Base-by-base conservation (phyloP, 352 stramenopile genomes). In the Achlya hypogyna region DNA sequence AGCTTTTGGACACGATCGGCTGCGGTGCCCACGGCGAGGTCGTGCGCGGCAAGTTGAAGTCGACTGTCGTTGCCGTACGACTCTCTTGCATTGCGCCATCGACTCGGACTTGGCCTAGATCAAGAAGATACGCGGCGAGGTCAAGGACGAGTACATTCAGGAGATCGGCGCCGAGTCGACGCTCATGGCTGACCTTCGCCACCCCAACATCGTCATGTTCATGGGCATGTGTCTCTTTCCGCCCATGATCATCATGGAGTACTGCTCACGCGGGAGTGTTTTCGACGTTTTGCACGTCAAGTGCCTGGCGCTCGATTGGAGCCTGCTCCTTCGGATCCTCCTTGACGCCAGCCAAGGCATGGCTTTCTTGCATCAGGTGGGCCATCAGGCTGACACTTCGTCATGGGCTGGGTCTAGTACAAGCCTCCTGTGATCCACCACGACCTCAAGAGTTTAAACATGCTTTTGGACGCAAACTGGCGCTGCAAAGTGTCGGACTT, bases 161-260 rank as follows among this genome's bases (percentile, higher is more conserved):
- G 38, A 45, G 2, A 45, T 45, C 12, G 38, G 2, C 38, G 38
- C n/a, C 38, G 38, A 45, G 38, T 45, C 38, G 38, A 45, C 38
- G 38, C 38, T 45, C 38, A 45, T 45, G 38, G 38, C 38, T 1
- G 38, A 45, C 38, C n/a, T 45, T 10, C 38, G 38, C 20, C 82
- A 91, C 54, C 76, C 74, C 22, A 88, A 88, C 63, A 70, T 78
- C 25, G 72, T 76, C 22, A 64, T 52, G 12, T 74, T 75, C 28
- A 49, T 71, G 14, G 73, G 73, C 34, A 79, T 91, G 53, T 91
- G 82, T 62, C 72, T 91, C 1, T 84, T 77, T 22, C 80, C 82
- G 10, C 82, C 82, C 3, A 82, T 72, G 16, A 88, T 91, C 56
- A 85, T 45, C 12, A 45, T 45, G 38, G 38, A 45, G n/a, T 45